Evolutionary conservation across 2,329 filamentous ascomycete species (phyloP).

Genomic region (Monosporascus cannonballus): DNA sequence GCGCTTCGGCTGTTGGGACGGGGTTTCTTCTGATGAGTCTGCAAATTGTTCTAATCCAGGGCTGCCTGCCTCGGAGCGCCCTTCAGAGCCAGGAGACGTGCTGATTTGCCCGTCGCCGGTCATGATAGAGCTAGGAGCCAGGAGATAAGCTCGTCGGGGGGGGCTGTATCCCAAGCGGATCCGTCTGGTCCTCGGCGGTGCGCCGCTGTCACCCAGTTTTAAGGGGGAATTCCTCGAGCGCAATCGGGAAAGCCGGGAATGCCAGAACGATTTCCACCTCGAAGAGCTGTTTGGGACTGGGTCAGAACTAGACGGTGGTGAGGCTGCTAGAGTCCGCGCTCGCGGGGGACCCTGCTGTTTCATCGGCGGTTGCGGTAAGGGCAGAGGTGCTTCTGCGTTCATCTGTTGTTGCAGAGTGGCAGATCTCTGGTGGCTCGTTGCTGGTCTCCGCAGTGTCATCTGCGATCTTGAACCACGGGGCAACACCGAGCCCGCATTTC

Average conservation of each 20-base stretch:
- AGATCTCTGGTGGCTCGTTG: slow-evolving; percentile 73
- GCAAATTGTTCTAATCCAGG: slow-evolving; percentile 19
- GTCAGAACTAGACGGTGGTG: slow-evolving; percentile 8
- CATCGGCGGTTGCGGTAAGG: slow-evolving; percentile 25
- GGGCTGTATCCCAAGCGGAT: slow-evolving; percentile 27
- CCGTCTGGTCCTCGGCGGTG: slow-evolving; percentile 18
- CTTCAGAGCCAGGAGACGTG: slow-evolving; percentile 7
- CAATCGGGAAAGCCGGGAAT: slow-evolving; percentile 30
- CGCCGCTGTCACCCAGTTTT: slow-evolving; percentile 21
- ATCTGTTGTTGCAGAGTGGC: slow-evolving; percentile 56
- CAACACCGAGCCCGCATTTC: slow-evolving; percentile 34
- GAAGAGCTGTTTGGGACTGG: slow-evolving; percentile 10
- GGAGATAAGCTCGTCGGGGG: slow-evolving; percentile 31
- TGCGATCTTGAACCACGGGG: slow-evolving; percentile 52
- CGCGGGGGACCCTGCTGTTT: slow-evolving; percentile 26
- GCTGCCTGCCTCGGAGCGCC: slow-evolving; percentile 14
- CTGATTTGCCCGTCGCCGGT: slow-evolving; percentile 11
- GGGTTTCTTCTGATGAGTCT: slow-evolving; percentile 30
- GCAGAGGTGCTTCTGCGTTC: slow-evolving; percentile 16
- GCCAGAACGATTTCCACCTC: slow-evolving; percentile 54
- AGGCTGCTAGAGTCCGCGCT: slow-evolving; percentile 20
- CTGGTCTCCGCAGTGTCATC: slow-evolving; percentile 63
- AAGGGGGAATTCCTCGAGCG: slow-evolving; percentile 15
- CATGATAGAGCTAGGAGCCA: slow-evolving; percentile 24
- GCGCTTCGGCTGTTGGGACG: slow-evolving; percentile 40